phyloP scores from a whole-genome alignment of 1,284 basidiomycete genomes.

The Tylopilus sp. region DNA sequence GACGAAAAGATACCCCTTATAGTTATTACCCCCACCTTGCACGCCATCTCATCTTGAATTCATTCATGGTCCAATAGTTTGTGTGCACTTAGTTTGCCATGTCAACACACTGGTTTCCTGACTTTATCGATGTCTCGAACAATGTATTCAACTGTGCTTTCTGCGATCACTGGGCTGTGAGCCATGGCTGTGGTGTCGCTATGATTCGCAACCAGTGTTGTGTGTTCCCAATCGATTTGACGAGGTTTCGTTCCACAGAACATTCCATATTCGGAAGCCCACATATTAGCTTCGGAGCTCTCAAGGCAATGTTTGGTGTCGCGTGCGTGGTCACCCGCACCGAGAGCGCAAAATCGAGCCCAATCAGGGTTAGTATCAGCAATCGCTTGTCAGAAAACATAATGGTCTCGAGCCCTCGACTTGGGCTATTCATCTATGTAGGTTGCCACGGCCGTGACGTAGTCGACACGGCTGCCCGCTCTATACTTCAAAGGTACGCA shows the following conservation, averaged over 20 bases:
- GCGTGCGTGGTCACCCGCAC: constrained; percentile 7
- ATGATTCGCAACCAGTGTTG: constrained; percentile 16
- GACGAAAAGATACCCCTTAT: constrained; percentile 35
- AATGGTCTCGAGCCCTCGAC: constrained; percentile 8
- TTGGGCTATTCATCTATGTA: constrained; percentile 9
- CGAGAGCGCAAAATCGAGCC: constrained; percentile 6
- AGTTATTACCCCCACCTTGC: constrained; percentile 32
- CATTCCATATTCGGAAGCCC: constrained; percentile 32
- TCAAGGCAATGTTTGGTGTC: constrained; percentile 22
- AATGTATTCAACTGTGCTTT: constrained; percentile 15
- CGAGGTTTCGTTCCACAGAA: constrained; percentile 27
- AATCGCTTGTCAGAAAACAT: constrained; percentile 18
- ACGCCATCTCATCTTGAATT: constrained; percentile 10
- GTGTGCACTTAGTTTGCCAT: constrained; percentile 29
- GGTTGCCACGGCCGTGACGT: constrained; percentile 29
- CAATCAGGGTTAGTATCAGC: constrained; percentile 12
- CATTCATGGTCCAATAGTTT: constrained; percentile 28
- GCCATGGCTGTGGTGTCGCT: constrained; percentile 13
- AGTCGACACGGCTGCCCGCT: constrained; percentile 20
- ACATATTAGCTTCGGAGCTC: not conserved
- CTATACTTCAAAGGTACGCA: constrained; percentile 26
- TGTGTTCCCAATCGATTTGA: constrained; percentile 3
- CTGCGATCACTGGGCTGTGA: constrained; percentile 17
- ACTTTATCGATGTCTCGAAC: constrained; percentile 9
- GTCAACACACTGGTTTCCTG: constrained; percentile 6